Conservation (phyloP, 345 rosid species). For the Eucalyptus polyanthemos region DNA sequence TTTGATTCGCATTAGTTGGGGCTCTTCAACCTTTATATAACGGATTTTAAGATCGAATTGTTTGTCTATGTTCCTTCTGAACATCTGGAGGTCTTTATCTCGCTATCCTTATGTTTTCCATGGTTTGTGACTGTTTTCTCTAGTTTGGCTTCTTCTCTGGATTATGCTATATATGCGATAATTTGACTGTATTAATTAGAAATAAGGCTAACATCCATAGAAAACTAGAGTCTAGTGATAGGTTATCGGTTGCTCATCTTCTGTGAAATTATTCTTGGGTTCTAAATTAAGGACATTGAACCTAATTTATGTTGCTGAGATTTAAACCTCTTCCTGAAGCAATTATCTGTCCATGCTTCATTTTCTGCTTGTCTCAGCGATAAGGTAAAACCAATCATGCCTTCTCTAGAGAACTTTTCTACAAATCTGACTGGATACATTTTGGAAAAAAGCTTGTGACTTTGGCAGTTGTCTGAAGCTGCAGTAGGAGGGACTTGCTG, state of each 20-base stretch:
- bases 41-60: neutral
- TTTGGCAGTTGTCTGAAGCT: neutral
- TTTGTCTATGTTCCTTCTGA: neutral
- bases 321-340: neutral
- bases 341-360: neutral
- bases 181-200: neutral
- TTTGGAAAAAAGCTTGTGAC: neutral
- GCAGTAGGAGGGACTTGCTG: neutral
- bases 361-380: neutral
- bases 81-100: neutral
- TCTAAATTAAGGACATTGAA: neutral
- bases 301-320: neutral
- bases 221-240: neutral
- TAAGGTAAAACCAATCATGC: neutral
- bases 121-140: neutral
- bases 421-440: neutral
- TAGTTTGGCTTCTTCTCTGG: neutral
- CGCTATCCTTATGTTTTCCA: neutral
- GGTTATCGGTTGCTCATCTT: neutral
- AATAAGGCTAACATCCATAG: neutral
- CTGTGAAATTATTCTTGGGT: neutral
- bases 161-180: neutral
- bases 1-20: neutral
- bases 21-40: neutral
- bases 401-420: neutral